A percentile compares a stretch with the other conserved stretches of the same genome.
phyloP scores from a whole-genome alignment of 2,329 filamentous ascomycete genomes.

The Blumeria graminis region DNA sequence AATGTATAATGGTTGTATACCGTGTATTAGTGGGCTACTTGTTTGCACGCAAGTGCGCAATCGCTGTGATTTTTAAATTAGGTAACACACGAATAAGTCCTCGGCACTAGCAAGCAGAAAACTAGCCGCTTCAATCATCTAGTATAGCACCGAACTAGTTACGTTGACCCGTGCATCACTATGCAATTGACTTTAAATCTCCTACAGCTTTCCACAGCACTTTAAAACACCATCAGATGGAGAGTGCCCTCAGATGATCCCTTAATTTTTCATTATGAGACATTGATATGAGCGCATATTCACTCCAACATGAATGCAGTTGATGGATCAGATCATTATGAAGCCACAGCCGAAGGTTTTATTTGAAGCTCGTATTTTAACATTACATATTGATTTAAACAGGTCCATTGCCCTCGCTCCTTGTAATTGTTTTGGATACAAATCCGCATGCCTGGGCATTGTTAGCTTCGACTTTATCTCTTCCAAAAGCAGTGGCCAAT shows the following conservation, averaged over 20 bases:
- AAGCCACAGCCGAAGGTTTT: constrained; percentile 22
- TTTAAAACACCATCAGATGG: not conserved
- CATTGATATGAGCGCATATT: no score
- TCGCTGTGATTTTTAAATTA: no score
- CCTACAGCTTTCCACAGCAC: not conserved
- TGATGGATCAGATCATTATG: constrained; percentile 33
- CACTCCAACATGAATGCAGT: constrained; percentile 35
- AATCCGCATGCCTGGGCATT: constrained; percentile 87
- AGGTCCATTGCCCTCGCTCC: constrained; percentile 49
- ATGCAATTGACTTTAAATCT: not conserved
- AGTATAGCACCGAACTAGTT: no score
- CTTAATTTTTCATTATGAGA: no score
- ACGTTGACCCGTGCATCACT: no score
- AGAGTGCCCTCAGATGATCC: no score
- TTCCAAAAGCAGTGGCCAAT: constrained; percentile 67
- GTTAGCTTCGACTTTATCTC: constrained; percentile 46
- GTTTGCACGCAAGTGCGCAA: no score
- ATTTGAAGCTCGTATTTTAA: not conserved
- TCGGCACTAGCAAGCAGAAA: no score
- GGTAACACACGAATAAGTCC: no score
- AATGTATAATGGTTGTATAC: no score
- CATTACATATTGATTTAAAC: constrained; percentile 3
- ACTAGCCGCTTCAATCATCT: no score
- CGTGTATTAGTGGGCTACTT: no score
- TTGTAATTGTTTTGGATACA: constrained; percentile 81